Percentiles rank a stretch among this genome's conserved stretches.
Evolutionary conservation across 192 early-diverging fungal genomes (phyloP).

Genomic region (Piromyces sp.): DNA sequence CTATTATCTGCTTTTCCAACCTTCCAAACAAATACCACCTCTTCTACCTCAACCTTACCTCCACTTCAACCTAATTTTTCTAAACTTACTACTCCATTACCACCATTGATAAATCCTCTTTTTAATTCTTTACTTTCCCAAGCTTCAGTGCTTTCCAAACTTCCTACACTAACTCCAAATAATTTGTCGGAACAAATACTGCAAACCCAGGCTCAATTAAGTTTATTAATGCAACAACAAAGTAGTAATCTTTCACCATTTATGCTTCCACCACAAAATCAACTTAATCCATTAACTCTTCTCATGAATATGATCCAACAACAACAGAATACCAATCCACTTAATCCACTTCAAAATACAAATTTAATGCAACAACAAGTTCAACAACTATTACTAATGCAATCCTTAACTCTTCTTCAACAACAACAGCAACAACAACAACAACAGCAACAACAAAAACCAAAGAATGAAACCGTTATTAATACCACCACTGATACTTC

Average conservation of each 20-base stretch:
- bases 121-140: neutral
- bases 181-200: neutral
- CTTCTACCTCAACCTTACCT: neutral
- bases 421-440: neutral
- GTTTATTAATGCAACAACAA: neutral
- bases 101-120: neutral
- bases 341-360: neutral
- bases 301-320: neutral
- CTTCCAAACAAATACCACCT: neutral
- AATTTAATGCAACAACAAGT: neutral
- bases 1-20: neutral
- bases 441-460: neutral
- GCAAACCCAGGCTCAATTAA: neutral
- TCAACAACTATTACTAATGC: neutral
- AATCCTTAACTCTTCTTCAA: neutral
- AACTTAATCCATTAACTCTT: neutral
- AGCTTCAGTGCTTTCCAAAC: neutral
- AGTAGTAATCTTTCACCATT: no score
- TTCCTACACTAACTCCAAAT: neutral
- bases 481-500: no score
- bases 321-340: neutral
- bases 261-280: neutral
- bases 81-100: neutral
- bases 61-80: neutral
- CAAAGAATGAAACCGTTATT: neutral